phyloP scores from a whole-genome alignment of 1,284 basidiomycete genomes.

The Ceratobasidium sp. region DNA sequence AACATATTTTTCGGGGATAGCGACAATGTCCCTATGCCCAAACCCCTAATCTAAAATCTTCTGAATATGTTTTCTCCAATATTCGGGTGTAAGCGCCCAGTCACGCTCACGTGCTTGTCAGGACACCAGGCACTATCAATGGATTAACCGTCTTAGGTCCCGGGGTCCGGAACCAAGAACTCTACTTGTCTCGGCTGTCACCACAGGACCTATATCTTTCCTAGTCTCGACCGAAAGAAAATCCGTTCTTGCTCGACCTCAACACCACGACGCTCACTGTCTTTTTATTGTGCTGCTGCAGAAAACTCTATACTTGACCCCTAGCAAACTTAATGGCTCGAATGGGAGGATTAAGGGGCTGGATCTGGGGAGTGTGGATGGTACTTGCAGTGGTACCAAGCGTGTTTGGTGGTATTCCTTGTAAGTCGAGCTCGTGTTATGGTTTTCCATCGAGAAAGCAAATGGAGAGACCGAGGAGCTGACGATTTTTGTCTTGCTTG shows the following conservation, averaged over 20 bases:
- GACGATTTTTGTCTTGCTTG: neutral
- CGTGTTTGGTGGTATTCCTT: slow-evolving; percentile 28
- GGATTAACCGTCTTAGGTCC: neutral
- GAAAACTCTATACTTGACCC: neutral
- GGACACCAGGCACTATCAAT: slow-evolving; percentile 36
- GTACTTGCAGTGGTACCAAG: slow-evolving; percentile 21
- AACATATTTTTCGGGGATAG: too few relatives aligned
- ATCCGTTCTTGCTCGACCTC: neutral
- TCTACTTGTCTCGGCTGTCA: neutral
- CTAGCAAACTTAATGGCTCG: neutral
- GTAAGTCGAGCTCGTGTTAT: neutral
- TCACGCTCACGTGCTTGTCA: neutral
- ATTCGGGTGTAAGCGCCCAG: too few relatives aligned
- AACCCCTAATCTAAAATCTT: too few relatives aligned
- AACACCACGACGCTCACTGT: neutral
- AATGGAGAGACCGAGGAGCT: neutral
- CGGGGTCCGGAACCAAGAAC: neutral
- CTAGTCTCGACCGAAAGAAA: neutral
- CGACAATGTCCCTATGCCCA: too few relatives aligned
- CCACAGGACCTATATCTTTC: neutral
- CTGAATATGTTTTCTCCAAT: too few relatives aligned
- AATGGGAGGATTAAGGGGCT: neutral
- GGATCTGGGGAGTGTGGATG: slow-evolving; percentile 9
- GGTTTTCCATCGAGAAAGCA: neutral
- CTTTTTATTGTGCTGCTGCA: neutral